Evolutionary conservation across 257 asterid species (phyloP), one percentile per base, ranked within the genome.

Genomic region (Nicotiana knightiana): DNA sequence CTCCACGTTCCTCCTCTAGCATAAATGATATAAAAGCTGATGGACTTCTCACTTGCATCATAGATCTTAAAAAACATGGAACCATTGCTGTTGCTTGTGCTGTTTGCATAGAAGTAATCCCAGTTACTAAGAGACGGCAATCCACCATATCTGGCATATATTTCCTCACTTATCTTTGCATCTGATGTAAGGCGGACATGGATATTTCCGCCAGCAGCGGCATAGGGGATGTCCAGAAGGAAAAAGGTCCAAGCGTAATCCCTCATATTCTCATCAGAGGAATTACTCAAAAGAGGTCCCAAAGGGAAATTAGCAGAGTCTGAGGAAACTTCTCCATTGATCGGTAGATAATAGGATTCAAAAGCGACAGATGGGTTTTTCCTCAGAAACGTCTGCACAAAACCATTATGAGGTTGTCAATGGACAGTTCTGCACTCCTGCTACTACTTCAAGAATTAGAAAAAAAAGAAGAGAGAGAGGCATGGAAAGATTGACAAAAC

Each of bases 61-160:
- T 94, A 91, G 62, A 90, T 46, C 93, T 91, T 94, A 87, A 96
- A 96, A 81, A 94, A 96, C 93, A 91, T 92, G 81, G 99, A 94
- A 68, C 93, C 96, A 12, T 91, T 88, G 89, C 98, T 93, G 86
- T 86, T 92, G 84, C 88, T 93, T 21, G 98, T 88, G 87, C 87
- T 84, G 87, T 94, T 96, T 65, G 89, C 87, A 39, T 89, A 92
- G 83, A 87, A 94, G 91, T 96, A 96, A 85, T 96, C 98, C 94
- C 94, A 93, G 82, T 81, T 89, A 57, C 21, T 81, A 83, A 90
- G 90, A 77, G 99, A 90, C 15, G 99, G 98, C 67, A 92, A 85
- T 53, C 98, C 99, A 83, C 98, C 98, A 67, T 92, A 88, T 89
- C 93, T 90, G 83, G 90, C 96, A 24, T 94, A 96, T 79, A 96